Evolutionary conservation across 345 rosid species (phyloP).

Genomic region (Citrus cavaleriei): DNA sequence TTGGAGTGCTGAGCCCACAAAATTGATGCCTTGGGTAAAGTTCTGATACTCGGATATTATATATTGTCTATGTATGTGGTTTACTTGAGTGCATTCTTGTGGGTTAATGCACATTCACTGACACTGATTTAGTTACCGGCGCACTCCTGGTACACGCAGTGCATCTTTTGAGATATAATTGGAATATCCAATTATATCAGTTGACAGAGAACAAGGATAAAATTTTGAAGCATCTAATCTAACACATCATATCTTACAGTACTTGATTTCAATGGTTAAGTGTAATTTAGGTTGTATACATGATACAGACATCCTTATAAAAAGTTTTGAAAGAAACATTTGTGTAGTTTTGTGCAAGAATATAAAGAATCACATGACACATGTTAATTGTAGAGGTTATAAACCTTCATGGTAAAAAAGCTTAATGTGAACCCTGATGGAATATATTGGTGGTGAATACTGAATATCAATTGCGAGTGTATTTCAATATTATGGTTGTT

Average conservation of each 20-base stretch:
- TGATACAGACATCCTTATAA: not conserved
- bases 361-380: not conserved
- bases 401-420: not conserved
- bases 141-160: not conserved
- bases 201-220: not conserved
- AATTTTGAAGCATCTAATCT: not conserved
- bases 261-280: not conserved
- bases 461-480: not conserved
- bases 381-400: not conserved
- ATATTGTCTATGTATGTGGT: not conserved
- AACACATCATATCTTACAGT: not conserved
- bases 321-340: not conserved
- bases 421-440: not conserved
- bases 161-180: not conserved
- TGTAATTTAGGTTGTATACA: not conserved
- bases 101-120: not conserved
- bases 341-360: not conserved
- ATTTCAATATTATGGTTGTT: not conserved
- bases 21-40: slow-evolving; percentile 85
- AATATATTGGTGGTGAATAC: not conserved
- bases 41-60: not conserved
- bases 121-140: not conserved
- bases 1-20: slow-evolving; percentile 80
- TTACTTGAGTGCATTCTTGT: not conserved
- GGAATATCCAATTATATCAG: not conserved